Base-by-base conservation (phyloP, 2,329 filamentous ascomycete genomes). In the Coleophoma crateriformis region DNA sequence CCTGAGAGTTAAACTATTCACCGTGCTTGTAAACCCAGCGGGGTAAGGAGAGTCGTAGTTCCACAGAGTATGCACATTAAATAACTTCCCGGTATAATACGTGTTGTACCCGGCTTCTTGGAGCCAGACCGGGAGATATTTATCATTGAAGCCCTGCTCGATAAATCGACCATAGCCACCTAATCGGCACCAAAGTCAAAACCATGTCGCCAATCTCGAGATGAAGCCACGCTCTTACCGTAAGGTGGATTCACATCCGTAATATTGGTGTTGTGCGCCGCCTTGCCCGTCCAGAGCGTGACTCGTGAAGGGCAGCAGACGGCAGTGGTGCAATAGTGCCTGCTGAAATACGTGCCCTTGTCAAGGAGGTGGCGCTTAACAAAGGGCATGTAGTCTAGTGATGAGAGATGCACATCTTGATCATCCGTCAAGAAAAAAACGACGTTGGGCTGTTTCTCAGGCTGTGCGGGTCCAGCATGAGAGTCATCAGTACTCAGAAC, bases 11-110 rank as follows among this genome's bases (percentile, higher is more conserved):
- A 2, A 12, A 4, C 5, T 13, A 14, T 19, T 13, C 12, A 44
- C 27, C 2, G 47, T 45, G 17, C 45, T 39, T 69, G 71, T 0
- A 81, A 79, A 87, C 0, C 82, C 83, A 1, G 69, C 72, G 0
- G 76, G 71, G 34, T 70, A 72, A 0, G 83, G 82, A 0, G 69
- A 68, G 58, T 83, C 65, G 58, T 85, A 88, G 50, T 84, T 87
- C 1, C 71, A 59, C 1, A 77, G 69, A 0, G 70, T 77, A 46
- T 87, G 82, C 0, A 74, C 71, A 54, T 88, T 88, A 67, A 85
- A 83, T 79, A 1, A 69, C 68, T 89, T 88, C 17, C 82, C 85
- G 0, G 78, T 79, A 57, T 88, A 88, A 59, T 87, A 87, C 0
- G 84, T 87, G 52, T 80, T 78, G 60, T 88, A 88, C 0, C 84